Evolutionary conservation across 768 basidiomycete genomes (phyloP), one percentile per base, ranked within the genome.

Genomic region (Termitomyces sp.): DNA sequence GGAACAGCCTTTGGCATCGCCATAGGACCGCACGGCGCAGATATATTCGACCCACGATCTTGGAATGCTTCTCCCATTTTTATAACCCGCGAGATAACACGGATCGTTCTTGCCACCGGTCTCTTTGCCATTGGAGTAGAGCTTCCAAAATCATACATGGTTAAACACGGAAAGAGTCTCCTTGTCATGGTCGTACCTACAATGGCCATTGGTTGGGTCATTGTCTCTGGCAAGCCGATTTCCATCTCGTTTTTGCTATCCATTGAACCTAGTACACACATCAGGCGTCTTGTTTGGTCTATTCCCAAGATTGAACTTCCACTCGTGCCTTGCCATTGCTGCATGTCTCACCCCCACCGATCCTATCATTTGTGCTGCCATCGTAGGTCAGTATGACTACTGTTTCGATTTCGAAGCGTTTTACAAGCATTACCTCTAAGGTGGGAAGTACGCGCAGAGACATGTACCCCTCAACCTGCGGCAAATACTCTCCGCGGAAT

Each of bases 91-190:
- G 66, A 67, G 52, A 46, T 65, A 17, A 62, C 48, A n/a, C 63
- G 63, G 10, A 57, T 67, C 21, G 90, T 97, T 49, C 89, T 99
- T 44, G 95, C 89, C 3, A 87, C 90, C 1, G 92, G 93, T 27
- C 83, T 98, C 1, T 99, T 99, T 65, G 91, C 95, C 7, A 92
- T 98, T 32, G 96, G 96, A 2, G 92, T 96, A 25, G 95, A 99
- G 69, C 77, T 98, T 34, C 95, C 96, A 0, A 77, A 83, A 55
- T 82, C 85, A 1, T 98, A 98, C 75, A 84, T 98, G 79, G 77
- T 77, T 25, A 79, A 86, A 29, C 92, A 96, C 65, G 89, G 83
- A 41, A 87, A 81, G 63, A 83, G 90, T 38, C 72, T 92, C 0
- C 58, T 85, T 3, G 68, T 82, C 40, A 82, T 91, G 82, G 85